Base-by-base conservation (phyloP, 1,284 basidiomycete genomes). In the Quambalaria eucalypti region DNA sequence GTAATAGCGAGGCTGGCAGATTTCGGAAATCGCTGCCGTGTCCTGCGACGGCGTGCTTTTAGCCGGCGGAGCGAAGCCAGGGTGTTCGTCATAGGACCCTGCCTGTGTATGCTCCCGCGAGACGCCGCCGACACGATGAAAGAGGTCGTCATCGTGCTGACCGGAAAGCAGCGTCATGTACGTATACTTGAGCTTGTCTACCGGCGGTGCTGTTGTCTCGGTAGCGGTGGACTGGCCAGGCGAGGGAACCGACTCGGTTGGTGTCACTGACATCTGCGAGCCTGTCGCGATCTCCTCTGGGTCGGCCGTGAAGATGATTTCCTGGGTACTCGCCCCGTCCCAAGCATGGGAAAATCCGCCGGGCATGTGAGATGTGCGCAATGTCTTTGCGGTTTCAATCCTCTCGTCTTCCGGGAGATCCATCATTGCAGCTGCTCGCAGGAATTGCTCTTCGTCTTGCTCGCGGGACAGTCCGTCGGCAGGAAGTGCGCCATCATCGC, bases 1-100 rank as follows among this genome's bases (percentile, higher is more conserved):
- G 51, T 71, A 71, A 56, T 66, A 71, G 2, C 67, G 55, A 1
- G 67, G 67, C 50, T 64, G 58, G 56, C 58, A 59, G 12, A 65
- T 63, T 23, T 54, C 14, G 28, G 54, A 36, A 10, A 55, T 48
- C 30, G 2, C 58, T 56, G 29, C 56, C 57, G 21, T 54, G 52
- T 4, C 55, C 52, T 19, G 51, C 50, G 8, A 52, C 14, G 26
- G 50, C 10, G 42, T 25, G 23, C 23, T 33, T 40, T 26, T 36
- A 5, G 25, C 48, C 5, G n/a, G 26, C 30, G 6, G 48, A 0
- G 42, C 21, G 21, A 2, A 14, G 25, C 12, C 21, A 21, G 16
- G 42, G 21, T 46, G 21, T 5, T 21, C 21, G 21, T 25, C 16
- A 21, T 46, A 46, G 12, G 42, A 46, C 6, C 42, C 42, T 23